Evolutionary conservation across 768 basidiomycete genomes (phyloP).

Genomic region (Boletus patriciae): DNA sequence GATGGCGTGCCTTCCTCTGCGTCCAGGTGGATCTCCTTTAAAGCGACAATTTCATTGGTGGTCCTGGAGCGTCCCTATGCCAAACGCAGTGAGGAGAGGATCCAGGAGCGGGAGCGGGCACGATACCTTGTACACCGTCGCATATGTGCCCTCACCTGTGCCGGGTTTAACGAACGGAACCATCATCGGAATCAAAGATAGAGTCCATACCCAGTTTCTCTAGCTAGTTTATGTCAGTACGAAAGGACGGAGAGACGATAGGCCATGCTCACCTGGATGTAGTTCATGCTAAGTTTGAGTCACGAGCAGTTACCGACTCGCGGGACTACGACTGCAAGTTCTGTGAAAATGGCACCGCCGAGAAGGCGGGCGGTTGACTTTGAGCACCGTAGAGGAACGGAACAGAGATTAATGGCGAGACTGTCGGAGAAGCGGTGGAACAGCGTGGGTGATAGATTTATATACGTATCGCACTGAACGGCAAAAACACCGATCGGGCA

Average conservation of each 20-base stretch:
- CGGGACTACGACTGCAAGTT: slow-evolving; percentile 2
- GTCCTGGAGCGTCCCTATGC: slow-evolving; percentile 87
- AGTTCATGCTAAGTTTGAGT: slow-evolving; percentile 43
- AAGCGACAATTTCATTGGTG: slow-evolving; percentile 97
- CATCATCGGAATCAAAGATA: not conserved
- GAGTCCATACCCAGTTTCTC: slow-evolving; percentile 73
- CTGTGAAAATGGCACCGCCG: slow-evolving; percentile 2
- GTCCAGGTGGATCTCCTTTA: slow-evolving; percentile 99
- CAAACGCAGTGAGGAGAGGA: slow-evolving; percentile 1
- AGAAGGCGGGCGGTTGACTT: slow-evolving; percentile 1
- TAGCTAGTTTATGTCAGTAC: slow-evolving; percentile 47
- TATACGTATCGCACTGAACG: not conserved
- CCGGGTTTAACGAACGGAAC: slow-evolving; percentile 5
- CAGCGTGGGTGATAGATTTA: not conserved
- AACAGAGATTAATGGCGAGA: not conserved
- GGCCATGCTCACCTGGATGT: slow-evolving; percentile 49
- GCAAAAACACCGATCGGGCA: slow-evolving; percentile 21
- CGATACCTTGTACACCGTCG: slow-evolving; percentile 92
- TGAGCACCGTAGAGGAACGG: not conserved
- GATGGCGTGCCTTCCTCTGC: slow-evolving; percentile 99
- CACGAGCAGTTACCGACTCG: not conserved
- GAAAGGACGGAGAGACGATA: not conserved
- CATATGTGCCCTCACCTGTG: slow-evolving; percentile 88
- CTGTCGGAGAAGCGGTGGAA: not conserved
- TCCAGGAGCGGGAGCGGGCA: not conserved